phyloP scores from a whole-genome alignment of 148 eudicot genomes.

The Rhododendron griersonianum region DNA sequence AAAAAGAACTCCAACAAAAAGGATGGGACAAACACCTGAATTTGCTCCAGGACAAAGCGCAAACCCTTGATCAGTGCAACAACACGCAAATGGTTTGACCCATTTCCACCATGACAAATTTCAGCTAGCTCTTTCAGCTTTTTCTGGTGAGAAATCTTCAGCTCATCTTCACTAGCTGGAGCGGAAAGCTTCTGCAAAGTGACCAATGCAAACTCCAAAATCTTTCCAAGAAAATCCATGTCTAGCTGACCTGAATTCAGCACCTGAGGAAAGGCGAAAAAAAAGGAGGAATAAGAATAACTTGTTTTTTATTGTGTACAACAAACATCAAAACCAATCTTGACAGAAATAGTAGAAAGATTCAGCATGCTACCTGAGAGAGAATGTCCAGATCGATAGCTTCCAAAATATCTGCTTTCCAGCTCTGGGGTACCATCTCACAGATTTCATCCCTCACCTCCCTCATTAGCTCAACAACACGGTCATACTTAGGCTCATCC shows the following conservation, averaged over 20 bases:
- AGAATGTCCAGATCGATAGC: constrained; percentile 72
- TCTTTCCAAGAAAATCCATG: constrained; percentile 66
- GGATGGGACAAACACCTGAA: constrained; percentile 50
- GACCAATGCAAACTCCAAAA: constrained; percentile 63
- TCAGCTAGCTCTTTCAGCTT: constrained; percentile 55
- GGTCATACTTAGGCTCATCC: constrained; percentile 65
- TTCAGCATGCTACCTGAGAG: constrained; percentile 47
- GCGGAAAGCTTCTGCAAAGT: constrained; percentile 82
- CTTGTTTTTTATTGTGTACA: not conserved
- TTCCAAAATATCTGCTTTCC: constrained; percentile 73
- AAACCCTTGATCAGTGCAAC: constrained; percentile 77
- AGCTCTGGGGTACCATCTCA: constrained; percentile 75
- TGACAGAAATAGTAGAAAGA: not conserved
- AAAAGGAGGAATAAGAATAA: not conserved
- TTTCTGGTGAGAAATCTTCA: constrained; percentile 56
- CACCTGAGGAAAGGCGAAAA: constrained; percentile 32
- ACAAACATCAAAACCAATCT: not conserved
- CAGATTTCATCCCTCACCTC: constrained; percentile 91
- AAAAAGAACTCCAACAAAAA: not conserved
- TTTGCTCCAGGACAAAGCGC: constrained; percentile 72
- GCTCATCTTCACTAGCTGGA: constrained; percentile 69
- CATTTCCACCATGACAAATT: constrained; percentile 41
- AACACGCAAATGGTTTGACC: constrained; percentile 39
- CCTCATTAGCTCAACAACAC: constrained; percentile 71
- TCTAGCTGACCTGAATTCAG: constrained; percentile 57